Conservation (phyloP, 1,284 basidiomycete species). For the Naganishia liquefaciens region DNA sequence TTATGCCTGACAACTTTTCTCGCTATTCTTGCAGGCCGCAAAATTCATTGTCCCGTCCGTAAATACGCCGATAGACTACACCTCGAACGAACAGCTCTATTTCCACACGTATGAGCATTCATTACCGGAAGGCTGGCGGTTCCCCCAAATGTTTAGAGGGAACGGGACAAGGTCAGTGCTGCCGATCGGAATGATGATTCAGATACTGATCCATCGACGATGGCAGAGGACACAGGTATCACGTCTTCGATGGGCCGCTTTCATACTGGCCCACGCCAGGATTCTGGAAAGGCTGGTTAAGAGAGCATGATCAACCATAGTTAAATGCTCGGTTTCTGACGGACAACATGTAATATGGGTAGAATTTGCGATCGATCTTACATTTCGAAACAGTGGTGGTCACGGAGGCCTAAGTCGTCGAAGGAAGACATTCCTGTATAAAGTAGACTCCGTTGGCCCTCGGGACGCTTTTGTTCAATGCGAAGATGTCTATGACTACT, state of each 20-base stretch:
- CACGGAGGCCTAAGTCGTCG: too few relatives aligned
- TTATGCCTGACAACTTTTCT: conserved; percentile 72
- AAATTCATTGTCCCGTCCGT: conserved; percentile 73
- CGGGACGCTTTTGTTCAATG: too few relatives aligned
- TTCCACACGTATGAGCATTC: conserved; percentile 67
- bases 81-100: conserved; percentile 66
- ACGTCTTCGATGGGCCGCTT: conserved; percentile 51
- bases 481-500: too few relatives aligned
- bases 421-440: too few relatives aligned
- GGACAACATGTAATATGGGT: not conserved
- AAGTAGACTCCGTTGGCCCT: too few relatives aligned
- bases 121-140: conserved; percentile 58
- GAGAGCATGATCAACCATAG: conserved; percentile 2
- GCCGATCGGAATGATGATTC: not conserved
- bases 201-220: not conserved
- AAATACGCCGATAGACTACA: conserved; percentile 61
- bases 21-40: conserved; percentile 66
- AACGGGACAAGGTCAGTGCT: conserved; percentile 40
- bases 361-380: not conserved
- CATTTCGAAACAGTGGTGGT: too few relatives aligned
- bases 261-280: conserved; percentile 50
- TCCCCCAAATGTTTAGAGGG: conserved; percentile 48
- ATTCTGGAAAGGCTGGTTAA: conserved; percentile 25
- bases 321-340: not conserved
- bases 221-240: conserved; percentile 44